A percentile compares a stretch with the other conserved stretches of the same genome.
These are phyloP conservation scores for Phylloboletellus chloephorus DNA, from an alignment of 1,284 basidiomycete genomes.

Conservation along the genomic window DNA sequence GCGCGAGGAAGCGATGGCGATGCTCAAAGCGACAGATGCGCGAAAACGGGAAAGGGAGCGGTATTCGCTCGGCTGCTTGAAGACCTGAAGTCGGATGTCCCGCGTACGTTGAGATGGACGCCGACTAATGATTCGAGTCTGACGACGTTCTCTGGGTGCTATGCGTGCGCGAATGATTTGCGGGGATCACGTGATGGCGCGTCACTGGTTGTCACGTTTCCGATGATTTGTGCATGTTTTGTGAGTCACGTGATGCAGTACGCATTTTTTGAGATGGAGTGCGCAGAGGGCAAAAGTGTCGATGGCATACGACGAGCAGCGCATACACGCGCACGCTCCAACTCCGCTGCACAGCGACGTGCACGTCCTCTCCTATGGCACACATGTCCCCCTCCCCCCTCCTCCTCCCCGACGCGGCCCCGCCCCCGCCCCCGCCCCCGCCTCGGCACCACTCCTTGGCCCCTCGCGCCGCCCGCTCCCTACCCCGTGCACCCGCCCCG, in stretches of 20 bases:
- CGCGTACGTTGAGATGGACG: conserved; percentile 60
- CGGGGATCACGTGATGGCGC: too few species aligned
- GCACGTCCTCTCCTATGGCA: conserved; percentile 11
- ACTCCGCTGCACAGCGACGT: conserved; percentile 6
- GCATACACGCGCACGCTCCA: conserved; percentile 7
- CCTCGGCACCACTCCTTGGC: conserved; percentile 13
- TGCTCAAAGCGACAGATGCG: conserved; percentile 72
- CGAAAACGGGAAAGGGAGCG: conserved; percentile 75
- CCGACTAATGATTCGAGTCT: neutral
- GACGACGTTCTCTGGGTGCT: too few species aligned
- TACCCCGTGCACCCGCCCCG: conserved; percentile 28
- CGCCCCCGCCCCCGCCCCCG: conserved; percentile 7
- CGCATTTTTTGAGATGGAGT: conserved; percentile 10
- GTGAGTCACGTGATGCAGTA: conserved; percentile 18
- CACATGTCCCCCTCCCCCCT: too few species aligned
- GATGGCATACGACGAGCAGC: conserved; percentile 26
- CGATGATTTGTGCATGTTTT: conserved; percentile 11
- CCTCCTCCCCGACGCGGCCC: conserved; percentile 4
- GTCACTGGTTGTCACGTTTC: neutral
- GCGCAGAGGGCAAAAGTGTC: too few species aligned
- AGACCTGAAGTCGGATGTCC: conserved; percentile 59
- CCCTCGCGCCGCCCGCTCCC: conserved; percentile 27
- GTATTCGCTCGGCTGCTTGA: conserved; percentile 23
- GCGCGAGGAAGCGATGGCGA: conserved; percentile 77
- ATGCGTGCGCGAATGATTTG: conserved; percentile 11